Evolutionary conservation across 2,329 filamentous ascomycete genomes (phyloP).

Genomic region (Cordyceps cateniannulata): DNA sequence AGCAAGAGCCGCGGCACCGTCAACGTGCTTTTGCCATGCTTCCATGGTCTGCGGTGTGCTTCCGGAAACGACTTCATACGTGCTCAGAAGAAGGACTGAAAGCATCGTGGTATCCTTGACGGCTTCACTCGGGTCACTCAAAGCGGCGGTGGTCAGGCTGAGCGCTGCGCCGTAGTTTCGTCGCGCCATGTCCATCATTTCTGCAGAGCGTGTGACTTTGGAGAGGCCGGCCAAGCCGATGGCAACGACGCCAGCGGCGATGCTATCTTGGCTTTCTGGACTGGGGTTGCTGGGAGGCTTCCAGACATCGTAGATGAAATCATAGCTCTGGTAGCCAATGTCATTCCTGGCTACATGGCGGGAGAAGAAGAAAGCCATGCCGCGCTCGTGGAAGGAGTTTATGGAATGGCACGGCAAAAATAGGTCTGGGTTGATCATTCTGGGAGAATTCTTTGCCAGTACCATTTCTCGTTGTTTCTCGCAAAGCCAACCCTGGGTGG

Average conservation of each 20-base stretch:
- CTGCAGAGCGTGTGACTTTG: conserved; percentile 34
- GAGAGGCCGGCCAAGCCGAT: conserved; percentile 48
- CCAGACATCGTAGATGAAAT: conserved; percentile 48
- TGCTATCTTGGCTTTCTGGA: conserved; percentile 34
- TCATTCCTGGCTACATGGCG: conserved; percentile 42
- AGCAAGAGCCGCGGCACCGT: conserved; percentile 44
- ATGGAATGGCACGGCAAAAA: conserved; percentile 4
- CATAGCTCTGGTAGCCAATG: conserved; percentile 43
- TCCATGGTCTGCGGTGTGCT: conserved; percentile 38
- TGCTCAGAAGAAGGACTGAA: conserved; percentile 46
- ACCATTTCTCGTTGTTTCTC: not conserved
- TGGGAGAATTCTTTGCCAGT: not conserved
- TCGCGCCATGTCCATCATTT: conserved; percentile 40
- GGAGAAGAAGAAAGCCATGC: conserved; percentile 44
- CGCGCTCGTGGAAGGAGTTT: conserved; percentile 33
- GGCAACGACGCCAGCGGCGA: conserved; percentile 47
- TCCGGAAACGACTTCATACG: conserved; percentile 48
- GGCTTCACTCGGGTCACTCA: conserved; percentile 37
- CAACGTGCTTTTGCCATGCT: conserved; percentile 48
- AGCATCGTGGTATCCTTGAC: conserved; percentile 47
- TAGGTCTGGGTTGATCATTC: not conserved
- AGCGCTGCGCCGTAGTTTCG: conserved; percentile 47
- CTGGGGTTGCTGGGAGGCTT: conserved; percentile 32
- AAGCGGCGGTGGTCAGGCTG: conserved; percentile 41
- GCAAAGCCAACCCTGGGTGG: not conserved